Percentiles rank a stretch among this genome's conserved stretches.
Conservation (phyloP, 1,284 basidiomycete genomes). For the Fomitiporia mediterranea region DNA sequence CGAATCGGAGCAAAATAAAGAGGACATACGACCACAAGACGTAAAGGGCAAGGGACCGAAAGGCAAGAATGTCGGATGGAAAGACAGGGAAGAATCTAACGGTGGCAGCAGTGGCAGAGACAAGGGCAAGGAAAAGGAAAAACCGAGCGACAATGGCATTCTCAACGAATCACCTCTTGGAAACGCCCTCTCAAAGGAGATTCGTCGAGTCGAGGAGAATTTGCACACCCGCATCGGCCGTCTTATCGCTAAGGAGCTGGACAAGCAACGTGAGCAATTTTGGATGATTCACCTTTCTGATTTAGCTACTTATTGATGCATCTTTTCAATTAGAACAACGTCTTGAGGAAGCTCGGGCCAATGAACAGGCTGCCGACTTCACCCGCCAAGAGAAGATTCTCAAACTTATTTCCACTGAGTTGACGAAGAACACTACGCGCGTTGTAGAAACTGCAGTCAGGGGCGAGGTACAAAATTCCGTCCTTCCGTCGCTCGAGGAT, state of each 20-base stretch:
- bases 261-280: slow-evolving; percentile 66
- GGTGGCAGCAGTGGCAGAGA: slow-evolving; percentile 38
- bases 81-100: slow-evolving; percentile 36
- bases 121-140: slow-evolving; percentile 39
- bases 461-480: slow-evolving; percentile 72
- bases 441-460: slow-evolving; percentile 83
- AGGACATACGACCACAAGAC: slow-evolving; percentile 51
- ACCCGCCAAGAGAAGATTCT: slow-evolving; percentile 80
- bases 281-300: slow-evolving; percentile 22
- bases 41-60: slow-evolving; percentile 54
- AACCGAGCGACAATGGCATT: slow-evolving; percentile 38
- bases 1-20: slow-evolving; percentile 56
- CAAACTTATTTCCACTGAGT: slow-evolving; percentile 77
- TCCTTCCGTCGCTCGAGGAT: slow-evolving; percentile 71
- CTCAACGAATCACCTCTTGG: slow-evolving; percentile 50
- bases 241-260: slow-evolving; percentile 77
- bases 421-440: slow-evolving; percentile 78
- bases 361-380: slow-evolving; percentile 73
- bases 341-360: slow-evolving; percentile 69
- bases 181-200: slow-evolving; percentile 60
- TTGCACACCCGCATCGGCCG: slow-evolving; percentile 68
- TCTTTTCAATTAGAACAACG: slow-evolving; percentile 54
- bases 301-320: slow-evolving; percentile 11
- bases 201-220: slow-evolving; percentile 75
- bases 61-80: slow-evolving; percentile 40